phyloP scores from a whole-genome alignment of 1,139 yeast genomes.

The Spencermartinsiella ligniputridi region DNA sequence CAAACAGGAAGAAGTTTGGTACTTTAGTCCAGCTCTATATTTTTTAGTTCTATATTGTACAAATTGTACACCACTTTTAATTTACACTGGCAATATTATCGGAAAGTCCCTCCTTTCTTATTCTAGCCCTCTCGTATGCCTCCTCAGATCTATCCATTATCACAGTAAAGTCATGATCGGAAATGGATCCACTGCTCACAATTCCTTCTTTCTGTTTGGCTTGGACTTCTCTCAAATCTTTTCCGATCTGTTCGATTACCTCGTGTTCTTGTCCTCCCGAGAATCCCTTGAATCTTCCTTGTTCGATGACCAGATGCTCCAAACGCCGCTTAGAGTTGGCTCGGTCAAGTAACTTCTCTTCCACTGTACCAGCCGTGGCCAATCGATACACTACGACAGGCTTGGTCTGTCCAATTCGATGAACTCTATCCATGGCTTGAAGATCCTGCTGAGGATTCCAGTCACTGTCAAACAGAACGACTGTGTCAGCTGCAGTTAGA shows the following conservation, averaged over 20 bases:
- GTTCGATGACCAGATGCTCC: slow-evolving; percentile 77
- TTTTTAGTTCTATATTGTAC: too few species aligned
- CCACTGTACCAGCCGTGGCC: slow-evolving; percentile 73
- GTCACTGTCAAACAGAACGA: slow-evolving; percentile 92
- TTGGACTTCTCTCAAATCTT: slow-evolving; percentile 17
- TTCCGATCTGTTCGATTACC: slow-evolving; percentile 26
- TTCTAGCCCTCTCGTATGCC: slow-evolving; percentile 39
- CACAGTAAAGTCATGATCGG: slow-evolving; percentile 46
- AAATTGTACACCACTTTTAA: too few species aligned
- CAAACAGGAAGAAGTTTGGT: too few species aligned
- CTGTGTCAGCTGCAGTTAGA: slow-evolving; percentile 91
- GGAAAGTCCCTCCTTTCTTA: slow-evolving; percentile 15
- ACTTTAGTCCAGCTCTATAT: too few species aligned
- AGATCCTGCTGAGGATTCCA: slow-evolving; percentile 99
- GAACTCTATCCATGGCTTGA: slow-evolving; percentile 95
- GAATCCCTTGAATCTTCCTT: slow-evolving; percentile 69
- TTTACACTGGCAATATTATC: slow-evolving; percentile 12
- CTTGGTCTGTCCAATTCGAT: slow-evolving; percentile 93
- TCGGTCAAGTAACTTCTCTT: slow-evolving; percentile 69
- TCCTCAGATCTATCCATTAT: slow-evolving; percentile 49
- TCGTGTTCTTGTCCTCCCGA: slow-evolving; percentile 17
- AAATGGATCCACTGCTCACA: slow-evolving; percentile 12
- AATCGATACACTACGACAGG: slow-evolving; percentile 86
- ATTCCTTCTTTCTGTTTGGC: slow-evolving; percentile 22
- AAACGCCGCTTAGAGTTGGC: slow-evolving; percentile 76